Evolutionary conservation across 2,329 filamentous ascomycete genomes (phyloP), one percentile per base, ranked within the genome.

Genomic region (Fusarium marasasianum): DNA sequence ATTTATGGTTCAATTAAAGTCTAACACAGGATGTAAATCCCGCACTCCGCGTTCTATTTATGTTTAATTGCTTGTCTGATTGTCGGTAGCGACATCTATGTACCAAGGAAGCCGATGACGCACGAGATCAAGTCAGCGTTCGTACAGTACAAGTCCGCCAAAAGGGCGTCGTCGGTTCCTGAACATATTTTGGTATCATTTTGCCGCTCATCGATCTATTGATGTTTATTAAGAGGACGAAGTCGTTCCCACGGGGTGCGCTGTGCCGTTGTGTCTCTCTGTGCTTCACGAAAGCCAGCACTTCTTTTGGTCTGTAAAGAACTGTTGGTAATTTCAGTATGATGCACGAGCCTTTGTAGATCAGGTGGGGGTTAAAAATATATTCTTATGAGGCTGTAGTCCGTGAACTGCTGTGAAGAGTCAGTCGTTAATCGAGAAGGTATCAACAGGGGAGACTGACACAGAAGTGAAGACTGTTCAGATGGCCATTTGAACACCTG

Each of bases 181-280:
- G 40, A 10, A n/a, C 9, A 0, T 6, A 10, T 15, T 22, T 20
- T 40, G 38, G 0, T 22, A 22, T 22, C 0, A 13, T 22, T 22
- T 22, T 13, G 1, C 22, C 38, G 20, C 13, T 14, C 22, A 15
- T 43, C 22, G 22, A n/a, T 43, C 13, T 43, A 17, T 43, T 15
- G 8, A 15, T 43, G 22, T 15, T n/a, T 10, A 15, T 43, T 1
- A n/a, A 43, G 22, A 43, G 8, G 14, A 43, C 5, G 22, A 9
- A n/a, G 40, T 43, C 22, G 40, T n/a, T 43, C 14, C 6, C 8
- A 3, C 22, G 13, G 8, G 13, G 22, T n/a, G 40, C n/a, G 22
- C 10, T 15, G 22, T 10, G 40, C 6, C 5, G 3, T 43, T 10
- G 0, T 43, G 40, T 15, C 14, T 43, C 35, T 33, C 33, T 33